Evolutionary conservation across 306 rosid genomes (phyloP).

Genomic region (Gastrolobium bilobum): DNA sequence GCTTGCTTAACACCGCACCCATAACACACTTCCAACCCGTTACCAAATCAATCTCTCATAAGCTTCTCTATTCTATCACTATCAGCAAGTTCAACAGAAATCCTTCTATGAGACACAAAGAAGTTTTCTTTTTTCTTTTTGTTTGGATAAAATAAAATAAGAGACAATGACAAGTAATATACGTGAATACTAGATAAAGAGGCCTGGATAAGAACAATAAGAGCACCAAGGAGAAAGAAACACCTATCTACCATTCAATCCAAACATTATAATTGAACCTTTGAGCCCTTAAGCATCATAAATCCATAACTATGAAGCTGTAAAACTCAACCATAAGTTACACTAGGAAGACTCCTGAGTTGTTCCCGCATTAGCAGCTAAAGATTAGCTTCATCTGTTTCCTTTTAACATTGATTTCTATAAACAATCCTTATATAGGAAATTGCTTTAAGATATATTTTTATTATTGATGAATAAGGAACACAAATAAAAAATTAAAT

Average conservation of each 20-base stretch:
- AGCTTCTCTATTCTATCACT: slow-evolving; percentile 6
- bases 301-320: neutral
- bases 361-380: neutral
- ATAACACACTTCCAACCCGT: neutral
- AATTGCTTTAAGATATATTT: slow-evolving; percentile 2
- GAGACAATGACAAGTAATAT: neutral
- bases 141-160: neutral
- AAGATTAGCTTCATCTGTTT: neutral
- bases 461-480: neutral
- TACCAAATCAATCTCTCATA: neutral
- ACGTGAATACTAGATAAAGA: neutral
- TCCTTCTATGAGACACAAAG: neutral
- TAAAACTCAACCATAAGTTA: neutral
- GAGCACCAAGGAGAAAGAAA: slow-evolving; percentile 1
- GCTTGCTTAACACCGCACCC: neutral
- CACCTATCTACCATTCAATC: neutral
- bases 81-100: neutral
- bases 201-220: neutral
- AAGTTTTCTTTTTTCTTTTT: neutral
- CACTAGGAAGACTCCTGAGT: slow-evolving; percentile 6
- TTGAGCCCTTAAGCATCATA: neutral
- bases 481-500: slow-evolving; percentile 8
- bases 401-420: neutral
- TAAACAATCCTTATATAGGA: neutral
- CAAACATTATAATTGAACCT: neutral